These are phyloP conservation scores for Paramecium pentaurelia DNA, from an alignment of 73 alveolate genomes.

Conservation along the genomic window DNA sequence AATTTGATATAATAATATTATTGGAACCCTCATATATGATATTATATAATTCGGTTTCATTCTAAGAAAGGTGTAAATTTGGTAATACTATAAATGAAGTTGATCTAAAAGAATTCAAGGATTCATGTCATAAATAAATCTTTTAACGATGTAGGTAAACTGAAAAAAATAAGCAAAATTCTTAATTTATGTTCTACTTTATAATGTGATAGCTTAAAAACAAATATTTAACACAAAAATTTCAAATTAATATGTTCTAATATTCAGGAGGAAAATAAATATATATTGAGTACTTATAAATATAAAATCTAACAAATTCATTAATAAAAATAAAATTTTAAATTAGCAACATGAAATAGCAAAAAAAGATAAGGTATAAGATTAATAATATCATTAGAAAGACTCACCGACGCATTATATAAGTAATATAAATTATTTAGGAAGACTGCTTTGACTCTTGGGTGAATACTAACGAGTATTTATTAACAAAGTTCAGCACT, in stretches of 20 bases:
- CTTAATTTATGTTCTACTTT: not conserved
- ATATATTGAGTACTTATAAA: not conserved
- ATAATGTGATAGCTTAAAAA: not conserved
- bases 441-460: conserved; percentile 13
- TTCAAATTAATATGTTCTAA: not conserved
- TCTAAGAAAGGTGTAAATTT: not conserved
- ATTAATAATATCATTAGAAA: not conserved
- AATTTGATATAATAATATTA: not conserved
- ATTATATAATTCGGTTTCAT: not conserved
- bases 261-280: not conserved
- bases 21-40: too few species aligned
- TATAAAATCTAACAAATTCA: not conserved
- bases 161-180: not conserved
- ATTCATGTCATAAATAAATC: too few species aligned
- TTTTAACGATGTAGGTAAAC: not conserved
- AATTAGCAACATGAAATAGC: not conserved
- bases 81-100: not conserved
- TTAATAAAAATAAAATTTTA: not conserved
- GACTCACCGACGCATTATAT: not conserved
- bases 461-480: conserved; percentile 25
- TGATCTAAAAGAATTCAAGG: not conserved
- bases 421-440: conserved; percentile 15
- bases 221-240: not conserved
- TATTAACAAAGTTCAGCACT: not conserved
- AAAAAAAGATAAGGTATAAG: not conserved